A percentile compares a stretch with the other conserved stretches of the same genome.
Conservation (phyloP, 164 flowering plant species). For the Platanus orientalis region DNA sequence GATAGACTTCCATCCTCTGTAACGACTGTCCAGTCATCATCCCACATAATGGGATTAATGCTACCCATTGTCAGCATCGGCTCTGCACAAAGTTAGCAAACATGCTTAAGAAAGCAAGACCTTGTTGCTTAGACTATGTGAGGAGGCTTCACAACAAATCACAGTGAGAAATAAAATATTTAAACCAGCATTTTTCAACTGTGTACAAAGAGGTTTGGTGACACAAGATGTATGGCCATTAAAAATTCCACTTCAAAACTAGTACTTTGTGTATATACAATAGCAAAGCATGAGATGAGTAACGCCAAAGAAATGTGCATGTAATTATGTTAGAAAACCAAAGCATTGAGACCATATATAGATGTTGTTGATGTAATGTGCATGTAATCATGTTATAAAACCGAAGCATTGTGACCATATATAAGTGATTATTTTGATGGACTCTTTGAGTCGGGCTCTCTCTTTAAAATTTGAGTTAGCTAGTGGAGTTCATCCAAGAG, state of each 20-base stretch:
- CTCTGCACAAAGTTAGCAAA: slow-evolving; percentile 47
- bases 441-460: too few relatives aligned
- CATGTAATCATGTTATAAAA: background rate
- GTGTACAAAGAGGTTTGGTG: background rate
- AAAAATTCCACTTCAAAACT: background rate
- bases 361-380: too few relatives aligned
- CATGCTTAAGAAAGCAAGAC: background rate
- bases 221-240: background rate
- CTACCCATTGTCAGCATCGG: slow-evolving; percentile 96
- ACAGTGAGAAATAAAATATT: background rate
- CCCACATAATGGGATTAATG: slow-evolving; percentile 75
- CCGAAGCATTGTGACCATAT: background rate
- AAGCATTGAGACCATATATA: too few relatives aligned
- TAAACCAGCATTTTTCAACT: background rate
- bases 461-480: too few relatives aligned
- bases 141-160: background rate
- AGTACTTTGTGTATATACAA: background rate
- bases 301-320: too few relatives aligned
- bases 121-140: background rate
- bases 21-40: slow-evolving; percentile 91
- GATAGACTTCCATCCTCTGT: slow-evolving; percentile 93
- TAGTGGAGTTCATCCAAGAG: too few relatives aligned
- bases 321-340: too few relatives aligned
- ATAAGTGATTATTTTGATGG: too few relatives aligned
- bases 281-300: too few relatives aligned